Evolutionary conservation across 2,329 filamentous ascomycete species (phyloP).

Genomic region (Diaporthe ampelina): DNA sequence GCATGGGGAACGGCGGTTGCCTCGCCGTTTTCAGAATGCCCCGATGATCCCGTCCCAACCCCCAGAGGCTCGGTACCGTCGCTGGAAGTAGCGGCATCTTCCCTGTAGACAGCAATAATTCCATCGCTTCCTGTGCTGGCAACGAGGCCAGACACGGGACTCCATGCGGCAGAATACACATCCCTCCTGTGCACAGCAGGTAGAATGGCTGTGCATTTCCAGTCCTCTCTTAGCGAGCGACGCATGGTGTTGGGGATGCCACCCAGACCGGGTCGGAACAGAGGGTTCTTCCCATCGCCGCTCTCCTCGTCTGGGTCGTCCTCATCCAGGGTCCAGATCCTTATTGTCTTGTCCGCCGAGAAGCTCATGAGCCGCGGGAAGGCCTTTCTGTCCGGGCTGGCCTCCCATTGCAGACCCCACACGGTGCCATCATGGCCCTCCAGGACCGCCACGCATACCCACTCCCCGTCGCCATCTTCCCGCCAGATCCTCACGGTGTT

Average conservation of each 20-base stretch:
- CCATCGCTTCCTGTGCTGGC: slow-evolving; percentile 94
- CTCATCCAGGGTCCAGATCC: slow-evolving; percentile 81
- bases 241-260: slow-evolving; percentile 93
- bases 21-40: slow-evolving; percentile 36
- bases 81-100: slow-evolving; percentile 54
- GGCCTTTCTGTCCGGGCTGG: slow-evolving; percentile 52
- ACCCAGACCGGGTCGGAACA: slow-evolving; percentile 60
- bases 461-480: slow-evolving; percentile 90
- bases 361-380: slow-evolving; percentile 81
- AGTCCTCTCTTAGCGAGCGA: slow-evolving; percentile 82
- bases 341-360: slow-evolving; percentile 85
- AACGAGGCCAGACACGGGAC: slow-evolving; percentile 79
- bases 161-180: slow-evolving; percentile 90
- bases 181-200: slow-evolving; percentile 83
- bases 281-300: slow-evolving; percentile 42
- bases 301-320: slow-evolving; percentile 60
- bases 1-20: slow-evolving; percentile 33
- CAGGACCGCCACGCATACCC: slow-evolving; percentile 88
- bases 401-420: slow-evolving; percentile 87
- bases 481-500: slow-evolving; percentile 90
- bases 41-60: neutral
- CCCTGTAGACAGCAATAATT: slow-evolving; percentile 82
- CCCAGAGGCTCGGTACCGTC: neutral
- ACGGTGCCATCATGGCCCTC: slow-evolving; percentile 88
- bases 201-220: slow-evolving; percentile 82